Evolutionary conservation across 371 early-diverging fungal species (phyloP), one percentile per base, ranked within the genome.

Genomic region (Mortierella sp.): DNA sequence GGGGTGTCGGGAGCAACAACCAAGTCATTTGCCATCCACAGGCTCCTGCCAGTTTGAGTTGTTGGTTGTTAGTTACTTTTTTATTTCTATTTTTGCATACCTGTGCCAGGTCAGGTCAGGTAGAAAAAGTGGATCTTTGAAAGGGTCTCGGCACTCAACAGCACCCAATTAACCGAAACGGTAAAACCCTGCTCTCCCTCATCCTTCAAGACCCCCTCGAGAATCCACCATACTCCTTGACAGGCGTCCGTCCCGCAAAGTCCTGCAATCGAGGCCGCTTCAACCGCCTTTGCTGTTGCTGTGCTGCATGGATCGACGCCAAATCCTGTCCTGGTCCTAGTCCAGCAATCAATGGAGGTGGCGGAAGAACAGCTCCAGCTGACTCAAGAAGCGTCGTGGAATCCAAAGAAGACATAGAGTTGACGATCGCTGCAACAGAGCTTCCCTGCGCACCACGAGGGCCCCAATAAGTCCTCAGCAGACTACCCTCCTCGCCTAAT

Each of bases 381-480:
- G 70, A 19, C 19, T 63, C 63, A 60, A 34, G 76, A 73, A 68
- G 68, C 21, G 68, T 24, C 5, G 68, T 38, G 0, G 83, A 72
- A 42, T 83, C 83, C 55, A 83, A 57, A n/a, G 84, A 84, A 13
- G 74, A 74, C n/a, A 80, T 60, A 13, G 84, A 80, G n/a, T 80
- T 80, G 60, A 84, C 54, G 3, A 84, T 78, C 38, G 77, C 72
- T 4, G 80, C 80, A 72, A 84, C 48, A 9, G 84, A 80, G 1
- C 80, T 78, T 1, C 81, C 79, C 48, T 84, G 85, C 0, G 85
- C 81, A 21, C 85, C 85, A 34, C 85, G 85, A 6, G 79, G 70
- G 3, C 85, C 85, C 85, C 85, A 84, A 26, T 81, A 84, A n/a
- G 85, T 81, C 58, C 81, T 81, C 31, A 84, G n/a, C 38, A 84